Percentiles rank a stretch among this genome's conserved stretches.
These are phyloP conservation scores for Tillandsia fasciculata DNA, from an alignment of 176 grass and related monocot genomes.

Conservation along the genomic window DNA sequence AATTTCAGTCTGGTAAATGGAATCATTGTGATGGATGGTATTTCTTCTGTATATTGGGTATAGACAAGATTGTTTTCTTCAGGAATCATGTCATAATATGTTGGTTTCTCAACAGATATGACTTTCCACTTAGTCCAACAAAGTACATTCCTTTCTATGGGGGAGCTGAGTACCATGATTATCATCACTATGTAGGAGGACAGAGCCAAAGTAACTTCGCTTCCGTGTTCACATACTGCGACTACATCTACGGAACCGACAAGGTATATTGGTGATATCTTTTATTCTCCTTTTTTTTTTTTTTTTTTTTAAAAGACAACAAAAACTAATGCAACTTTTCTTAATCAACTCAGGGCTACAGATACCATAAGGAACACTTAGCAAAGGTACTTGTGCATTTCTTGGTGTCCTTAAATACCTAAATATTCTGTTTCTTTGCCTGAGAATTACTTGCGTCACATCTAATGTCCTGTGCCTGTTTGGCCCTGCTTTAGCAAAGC, in stretches of 20 bases:
- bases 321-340: background rate
- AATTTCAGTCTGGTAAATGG: no score
- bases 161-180: constrained; percentile 96
- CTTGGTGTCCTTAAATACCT: background rate
- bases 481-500: no score
- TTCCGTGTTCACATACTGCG: constrained; percentile 94
- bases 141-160: constrained; percentile 96
- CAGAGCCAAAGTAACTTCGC: constrained; percentile 95
- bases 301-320: background rate
- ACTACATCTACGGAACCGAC: constrained; percentile 90
- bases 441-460: no score
- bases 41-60: no score
- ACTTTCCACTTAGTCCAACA: constrained; percentile 80
- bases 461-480: no score
- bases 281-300: background rate
- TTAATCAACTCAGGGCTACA: constrained; percentile 68
- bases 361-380: constrained; percentile 67
- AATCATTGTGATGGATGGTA: no score
- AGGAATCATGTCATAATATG: no score
- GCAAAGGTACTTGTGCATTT: constrained; percentile 46
- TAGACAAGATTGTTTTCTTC: no score
- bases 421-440: background rate
- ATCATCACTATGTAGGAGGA: constrained; percentile 88
- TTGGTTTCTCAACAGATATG: constrained; percentile 44
- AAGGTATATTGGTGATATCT: constrained; percentile 36